Base-by-base conservation (phyloP, 169 alveolate species). In the Cystoisospora suis region DNA sequence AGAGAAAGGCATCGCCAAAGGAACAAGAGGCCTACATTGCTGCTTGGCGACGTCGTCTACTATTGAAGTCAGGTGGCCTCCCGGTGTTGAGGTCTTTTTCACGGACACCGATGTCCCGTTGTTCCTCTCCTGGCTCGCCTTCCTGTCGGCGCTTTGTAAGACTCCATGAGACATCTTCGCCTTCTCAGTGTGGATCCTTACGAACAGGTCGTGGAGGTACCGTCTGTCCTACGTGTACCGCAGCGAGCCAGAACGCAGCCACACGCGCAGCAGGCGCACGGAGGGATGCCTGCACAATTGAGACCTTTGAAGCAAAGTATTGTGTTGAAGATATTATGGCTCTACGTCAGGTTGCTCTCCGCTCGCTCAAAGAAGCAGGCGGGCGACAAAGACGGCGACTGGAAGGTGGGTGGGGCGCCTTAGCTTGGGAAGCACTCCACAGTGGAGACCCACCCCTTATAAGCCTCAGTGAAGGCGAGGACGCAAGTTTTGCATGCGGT, bases 11-110 rank as follows among this genome's bases (percentile, higher is more conserved):
- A 3, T 65, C 77, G 36, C 27, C 34, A 32, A 44, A 65, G 40
- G 77, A 65, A 17, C 77, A n/a, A 20, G 77, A 65, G 6, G 77
- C 77, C 45, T 65, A 65, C 77, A n/a, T n/a, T 1, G 77, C 77
- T 2, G 77, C 77, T 20, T 65, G 77, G 77, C 77, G 77, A 1
- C 77, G 77, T 1, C 77, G 34, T 44, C 77, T 65, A 15, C 77
- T 65, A 15, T 32, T 20, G 45, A 65, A 65, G 12, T 65, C 77
- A 36, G 77, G 77, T 23, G 77, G 77, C 12, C 77, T 4, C 3
- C 77, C 77, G n/a, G 40, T n/a, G 45, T 23, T 65, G 5, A 15
- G 40, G n/a, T 65, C 77, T 3, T 12, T n/a, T n/a, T n/a, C n/a
- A n/a, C n/a, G n/a, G n/a, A n/a, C n/a, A n/a, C n/a, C n/a, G n/a